These are phyloP conservation scores for Starmera dryadoides DNA, from an alignment of 805 yeast species.

Conservation along the genomic window DNA sequence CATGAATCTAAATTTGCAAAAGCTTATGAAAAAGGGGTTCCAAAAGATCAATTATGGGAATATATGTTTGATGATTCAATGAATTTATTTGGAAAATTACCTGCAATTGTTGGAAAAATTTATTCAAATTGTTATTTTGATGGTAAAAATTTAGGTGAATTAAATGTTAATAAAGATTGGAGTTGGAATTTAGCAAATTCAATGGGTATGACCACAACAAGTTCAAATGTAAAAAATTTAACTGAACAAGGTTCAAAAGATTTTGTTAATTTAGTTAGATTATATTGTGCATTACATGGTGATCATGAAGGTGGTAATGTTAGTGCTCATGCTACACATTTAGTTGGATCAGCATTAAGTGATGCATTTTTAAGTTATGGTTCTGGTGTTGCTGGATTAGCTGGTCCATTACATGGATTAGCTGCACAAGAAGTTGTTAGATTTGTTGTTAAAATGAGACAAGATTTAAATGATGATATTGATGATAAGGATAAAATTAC, in stretches of 20 bases:
- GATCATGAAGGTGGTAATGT: conserved; percentile 86
- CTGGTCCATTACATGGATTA: conserved; percentile 82
- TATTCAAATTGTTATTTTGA: conserved; percentile 54
- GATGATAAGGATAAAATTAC: conserved; percentile 41
- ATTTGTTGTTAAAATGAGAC: conserved; percentile 59
- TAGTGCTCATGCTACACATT: conserved; percentile 74
- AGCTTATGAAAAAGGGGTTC: conserved; percentile 64
- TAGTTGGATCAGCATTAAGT: conserved; percentile 75
- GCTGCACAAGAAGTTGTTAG: conserved; percentile 83
- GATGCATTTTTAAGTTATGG: conserved; percentile 71
- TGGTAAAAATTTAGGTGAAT: conserved; percentile 45
- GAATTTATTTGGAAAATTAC: conserved; percentile 65
- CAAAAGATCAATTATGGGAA: conserved; percentile 70
- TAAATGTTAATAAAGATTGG: conserved; percentile 56
- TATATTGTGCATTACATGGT: conserved; percentile 68
- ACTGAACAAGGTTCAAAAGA: conserved; percentile 36
- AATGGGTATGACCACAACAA: conserved; percentile 47
- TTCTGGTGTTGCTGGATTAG: conserved; percentile 77
- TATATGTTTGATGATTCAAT: conserved; percentile 66
- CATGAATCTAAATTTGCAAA: conserved; percentile 64
- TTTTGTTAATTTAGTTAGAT: conserved; percentile 64
- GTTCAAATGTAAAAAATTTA: conserved; percentile 21
- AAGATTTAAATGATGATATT: conserved; percentile 24
- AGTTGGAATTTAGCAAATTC: conserved; percentile 61
- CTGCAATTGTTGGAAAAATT: conserved; percentile 67